A percentile compares a stretch with the other conserved stretches of the same genome.
These are phyloP conservation scores for Sarocladium kiliense DNA, from an alignment of 2,329 filamentous ascomycete species.

Conservation along the genomic window DNA sequence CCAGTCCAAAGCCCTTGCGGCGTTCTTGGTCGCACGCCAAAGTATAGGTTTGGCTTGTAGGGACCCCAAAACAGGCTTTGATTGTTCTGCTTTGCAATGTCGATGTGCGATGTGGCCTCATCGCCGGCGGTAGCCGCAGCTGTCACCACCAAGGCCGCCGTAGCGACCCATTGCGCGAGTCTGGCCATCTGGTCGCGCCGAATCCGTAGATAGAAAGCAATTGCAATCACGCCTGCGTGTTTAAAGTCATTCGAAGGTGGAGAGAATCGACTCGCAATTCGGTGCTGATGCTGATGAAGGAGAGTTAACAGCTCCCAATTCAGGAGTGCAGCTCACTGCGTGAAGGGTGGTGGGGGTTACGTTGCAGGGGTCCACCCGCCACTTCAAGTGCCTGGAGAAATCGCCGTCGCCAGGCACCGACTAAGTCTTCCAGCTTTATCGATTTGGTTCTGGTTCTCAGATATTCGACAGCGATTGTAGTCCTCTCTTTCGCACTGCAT, in stretches of 20 bases:
- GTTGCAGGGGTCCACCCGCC: background rate
- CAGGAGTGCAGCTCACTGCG: background rate
- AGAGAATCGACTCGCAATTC: background rate
- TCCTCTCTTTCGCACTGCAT: too few relatives aligned
- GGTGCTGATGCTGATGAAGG: background rate
- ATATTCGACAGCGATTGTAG: too few relatives aligned
- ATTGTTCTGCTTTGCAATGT: slow-evolving; percentile 58
- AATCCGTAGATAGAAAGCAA: background rate
- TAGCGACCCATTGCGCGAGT: slow-evolving; percentile 25
- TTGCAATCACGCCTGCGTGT: slow-evolving; percentile 3
- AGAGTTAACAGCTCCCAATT: background rate
- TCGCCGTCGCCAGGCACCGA: background rate
- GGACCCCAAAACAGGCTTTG: slow-evolving; percentile 92
- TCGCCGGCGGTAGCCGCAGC: slow-evolving; percentile 18
- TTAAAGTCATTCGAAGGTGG: background rate
- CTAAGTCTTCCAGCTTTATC: background rate
- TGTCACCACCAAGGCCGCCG: slow-evolving; percentile 21
- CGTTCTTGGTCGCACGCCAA: slow-evolving; percentile 78
- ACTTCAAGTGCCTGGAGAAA: background rate
- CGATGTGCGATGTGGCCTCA: slow-evolving; percentile 25
- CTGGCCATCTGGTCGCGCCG: slow-evolving; percentile 21
- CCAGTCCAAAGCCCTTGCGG: slow-evolving; percentile 77
- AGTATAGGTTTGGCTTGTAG: slow-evolving; percentile 91
- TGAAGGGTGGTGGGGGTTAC: background rate
- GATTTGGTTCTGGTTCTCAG: too few relatives aligned